These are phyloP conservation scores for Hypoxylon sp. DNA, from an alignment of 2,329 filamentous ascomycete species.

Conservation along the genomic window DNA sequence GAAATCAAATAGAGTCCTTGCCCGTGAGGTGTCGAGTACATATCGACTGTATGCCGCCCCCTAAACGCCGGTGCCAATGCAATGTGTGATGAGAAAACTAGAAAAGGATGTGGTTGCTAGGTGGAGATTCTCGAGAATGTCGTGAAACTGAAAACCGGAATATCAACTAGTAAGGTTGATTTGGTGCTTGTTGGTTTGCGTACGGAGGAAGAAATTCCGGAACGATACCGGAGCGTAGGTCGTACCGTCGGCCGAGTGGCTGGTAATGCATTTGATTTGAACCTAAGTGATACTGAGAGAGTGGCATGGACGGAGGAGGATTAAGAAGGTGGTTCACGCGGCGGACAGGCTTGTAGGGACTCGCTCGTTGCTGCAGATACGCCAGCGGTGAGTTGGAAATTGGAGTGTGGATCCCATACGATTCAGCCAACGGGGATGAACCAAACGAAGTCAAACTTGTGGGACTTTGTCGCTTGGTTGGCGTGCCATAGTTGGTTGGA, in stretches of 20 bases:
- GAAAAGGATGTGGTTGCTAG: constrained; percentile 29
- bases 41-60: constrained; percentile 48
- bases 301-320: constrained; percentile 83
- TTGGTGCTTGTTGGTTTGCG: constrained; percentile 41
- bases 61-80: constrained; percentile 52
- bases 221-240: constrained; percentile 78
- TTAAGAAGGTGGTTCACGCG: constrained; percentile 92
- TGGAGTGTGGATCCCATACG: constrained; percentile 73
- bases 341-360: constrained; percentile 92
- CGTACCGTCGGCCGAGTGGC: constrained; percentile 77
- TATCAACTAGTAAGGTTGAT: constrained; percentile 41
- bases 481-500: constrained; percentile 62
- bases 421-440: constrained; percentile 79
- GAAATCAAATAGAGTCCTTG: constrained; percentile 39
- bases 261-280: constrained; percentile 88
- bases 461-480: constrained; percentile 68
- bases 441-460: constrained; percentile 67
- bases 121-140: constrained; percentile 18
- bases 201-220: constrained; percentile 67
- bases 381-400: constrained; percentile 87
- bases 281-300: constrained; percentile 79
- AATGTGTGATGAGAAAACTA: constrained; percentile 36
- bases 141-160: not conserved
- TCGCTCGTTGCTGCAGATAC: constrained; percentile 89
- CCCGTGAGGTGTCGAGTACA: constrained; percentile 45